A percentile compares a stretch with the other conserved stretches of the same genome.
These are phyloP conservation scores for Elymus sibiricus DNA, from an alignment of 176 grass and related monocot genomes.

Conservation along the genomic window DNA sequence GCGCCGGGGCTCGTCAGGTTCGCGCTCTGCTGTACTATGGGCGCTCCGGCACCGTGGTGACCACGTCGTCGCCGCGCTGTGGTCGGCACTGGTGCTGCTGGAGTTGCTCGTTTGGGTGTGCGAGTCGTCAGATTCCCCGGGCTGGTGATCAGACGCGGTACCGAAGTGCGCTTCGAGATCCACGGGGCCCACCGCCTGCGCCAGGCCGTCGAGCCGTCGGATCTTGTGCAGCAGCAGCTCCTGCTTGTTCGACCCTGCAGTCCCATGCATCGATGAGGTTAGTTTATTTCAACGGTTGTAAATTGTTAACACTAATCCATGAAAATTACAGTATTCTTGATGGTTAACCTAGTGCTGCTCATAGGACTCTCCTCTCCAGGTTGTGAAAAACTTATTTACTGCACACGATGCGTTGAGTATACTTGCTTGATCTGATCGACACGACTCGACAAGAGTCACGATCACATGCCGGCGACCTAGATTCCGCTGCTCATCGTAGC, in stretches of 20 bases:
- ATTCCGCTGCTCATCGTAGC: background rate
- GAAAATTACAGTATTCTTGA: background rate
- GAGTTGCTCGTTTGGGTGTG: background rate
- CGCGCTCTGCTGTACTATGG: background rate
- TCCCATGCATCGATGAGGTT: background rate
- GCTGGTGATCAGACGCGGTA: conserved; percentile 4
- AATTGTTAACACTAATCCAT: background rate
- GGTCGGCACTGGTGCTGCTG: background rate
- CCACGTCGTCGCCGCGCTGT: background rate
- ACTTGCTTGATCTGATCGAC: background rate
- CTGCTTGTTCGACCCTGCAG: conserved; percentile 46
- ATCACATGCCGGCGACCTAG: conserved; percentile 11
- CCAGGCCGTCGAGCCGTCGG: conserved; percentile 49
- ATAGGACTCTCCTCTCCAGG: background rate
- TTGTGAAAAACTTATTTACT: background rate
- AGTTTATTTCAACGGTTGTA: too few relatives aligned
- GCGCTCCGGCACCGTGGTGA: background rate
- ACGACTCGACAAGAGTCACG: conserved; percentile 19
- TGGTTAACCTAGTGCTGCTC: background rate
- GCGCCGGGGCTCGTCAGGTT: background rate
- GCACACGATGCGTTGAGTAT: background rate
- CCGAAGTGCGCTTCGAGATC: conserved; percentile 51
- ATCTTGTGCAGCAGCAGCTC: conserved; percentile 33
- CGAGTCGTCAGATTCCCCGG: background rate
- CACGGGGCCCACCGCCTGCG: conserved; percentile 20